Evolutionary conservation across 2,329 filamentous ascomycete species (phyloP), one percentile per base, ranked within the genome.

Genomic region (Lecanicillium sp.): DNA sequence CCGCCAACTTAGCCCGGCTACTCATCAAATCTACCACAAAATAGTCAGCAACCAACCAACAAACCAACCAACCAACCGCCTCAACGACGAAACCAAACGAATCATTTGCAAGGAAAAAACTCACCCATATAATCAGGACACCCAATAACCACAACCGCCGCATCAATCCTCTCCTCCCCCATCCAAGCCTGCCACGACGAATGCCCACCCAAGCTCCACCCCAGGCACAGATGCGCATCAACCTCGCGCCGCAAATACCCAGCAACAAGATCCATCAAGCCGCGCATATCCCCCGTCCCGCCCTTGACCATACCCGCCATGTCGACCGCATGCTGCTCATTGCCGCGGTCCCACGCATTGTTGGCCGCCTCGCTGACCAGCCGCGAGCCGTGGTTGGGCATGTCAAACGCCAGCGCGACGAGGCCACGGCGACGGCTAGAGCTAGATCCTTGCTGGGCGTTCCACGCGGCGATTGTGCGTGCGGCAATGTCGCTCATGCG

Each of bases 201-300:
- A 58, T 96, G 92, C 0, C 86, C 92, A 5, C 92, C 92, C 1
- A 96, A 65, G 17, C 84, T 90, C 42, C 94, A 77, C 0, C 92
- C 92, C 29, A 94, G 68, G 9, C 83, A 83, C 9, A 94, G 59
- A 57, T 95, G 80, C 37, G 78, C 72, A 45, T 76, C 71, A 15
- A 75, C 65, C 29, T 50, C 51, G 28, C 64, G 58, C 13, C 53
- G 47, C 16, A 92, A 63, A 54, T 89, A 94, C 1, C 78, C 78
- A n/a, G 77, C 76, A 2, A 94, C 65, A 40, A 87, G 75, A 50
- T 88, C 82, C 48, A 96, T 81, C 45, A 96, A 64, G 9, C 80
- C 68, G 13, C 73, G 76, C 25, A 82, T 80, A 57, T 96, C 90
- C n/a, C 67, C 62, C 12, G 83, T 82, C 0, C 85, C 90, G 37